Evolutionary conservation across 1,284 basidiomycete genomes (phyloP).

Genomic region (Austroboletus niveus): DNA sequence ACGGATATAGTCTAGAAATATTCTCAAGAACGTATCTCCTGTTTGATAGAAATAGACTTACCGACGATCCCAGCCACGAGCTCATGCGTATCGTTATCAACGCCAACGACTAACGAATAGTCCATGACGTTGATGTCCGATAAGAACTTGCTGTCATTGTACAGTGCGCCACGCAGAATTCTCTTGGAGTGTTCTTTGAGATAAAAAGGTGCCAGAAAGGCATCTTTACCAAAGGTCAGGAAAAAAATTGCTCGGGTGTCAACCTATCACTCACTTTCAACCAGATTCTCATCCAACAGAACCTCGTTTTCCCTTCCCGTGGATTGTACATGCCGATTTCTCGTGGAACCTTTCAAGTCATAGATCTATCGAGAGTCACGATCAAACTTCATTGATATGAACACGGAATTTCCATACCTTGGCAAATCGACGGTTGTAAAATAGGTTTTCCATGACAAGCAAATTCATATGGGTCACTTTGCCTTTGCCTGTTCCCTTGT

Average conservation of each 20-base stretch:
- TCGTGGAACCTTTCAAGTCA: constrained; percentile 90
- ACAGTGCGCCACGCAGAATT: constrained; percentile 86
- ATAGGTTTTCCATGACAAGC: constrained; percentile 97
- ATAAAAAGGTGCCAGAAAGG: constrained; percentile 82
- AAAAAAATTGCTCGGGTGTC: neutral
- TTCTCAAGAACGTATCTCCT: neutral
- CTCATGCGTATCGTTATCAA: constrained; percentile 81
- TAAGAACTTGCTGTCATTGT: constrained; percentile 93
- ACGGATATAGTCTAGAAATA: constrained; percentile 78
- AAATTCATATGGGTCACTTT: constrained; percentile 93
- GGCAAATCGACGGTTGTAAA: constrained; percentile 87
- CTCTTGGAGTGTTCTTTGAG: constrained; percentile 95
- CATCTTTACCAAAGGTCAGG: constrained; percentile 42
- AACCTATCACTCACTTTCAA: constrained; percentile 56
- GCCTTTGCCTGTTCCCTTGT: constrained; percentile 57
- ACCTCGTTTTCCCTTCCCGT: constrained; percentile 94
- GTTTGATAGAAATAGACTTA: constrained; percentile 37
- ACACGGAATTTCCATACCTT: constrained; percentile 49
- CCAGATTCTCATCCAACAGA: constrained; percentile 90
- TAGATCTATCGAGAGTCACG: constrained; percentile 63
- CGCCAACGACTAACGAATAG: constrained; percentile 94
- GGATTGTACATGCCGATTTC: constrained; percentile 88
- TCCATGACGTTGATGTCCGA: constrained; percentile 99
- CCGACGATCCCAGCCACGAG: constrained; percentile 96
- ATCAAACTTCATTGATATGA: constrained; percentile 2